Percentiles rank a stretch among this genome's conserved stretches.
Evolutionary conservation across 2,329 filamentous ascomycete species (phyloP).

Genomic region (Penicillium sp.): DNA sequence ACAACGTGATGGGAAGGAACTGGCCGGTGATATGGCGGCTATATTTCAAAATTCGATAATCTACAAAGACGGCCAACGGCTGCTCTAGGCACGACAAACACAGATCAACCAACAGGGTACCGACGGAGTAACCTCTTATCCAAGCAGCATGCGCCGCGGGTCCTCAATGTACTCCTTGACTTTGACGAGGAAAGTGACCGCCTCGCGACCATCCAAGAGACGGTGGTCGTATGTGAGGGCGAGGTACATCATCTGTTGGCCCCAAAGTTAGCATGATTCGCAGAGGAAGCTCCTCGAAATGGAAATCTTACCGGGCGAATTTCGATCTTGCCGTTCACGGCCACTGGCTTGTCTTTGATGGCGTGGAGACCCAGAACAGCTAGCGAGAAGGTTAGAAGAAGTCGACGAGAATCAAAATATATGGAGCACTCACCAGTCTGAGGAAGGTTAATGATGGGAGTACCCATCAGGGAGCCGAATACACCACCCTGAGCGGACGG

Average conservation of each 20-base stretch:
- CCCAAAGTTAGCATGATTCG: slow-evolving; percentile 11
- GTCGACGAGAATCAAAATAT: neutral
- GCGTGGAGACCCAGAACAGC: slow-evolving; percentile 89
- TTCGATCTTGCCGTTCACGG: slow-evolving; percentile 88
- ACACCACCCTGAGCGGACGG: slow-evolving; percentile 64
- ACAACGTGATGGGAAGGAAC: neutral
- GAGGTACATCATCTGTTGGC: slow-evolving; percentile 88
- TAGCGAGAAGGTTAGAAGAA: slow-evolving; percentile 15
- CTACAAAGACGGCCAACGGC: slow-evolving; percentile 26
- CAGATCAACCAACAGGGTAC: slow-evolving; percentile 7
- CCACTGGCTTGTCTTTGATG: slow-evolving; percentile 91
- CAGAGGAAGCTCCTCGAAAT: neutral
- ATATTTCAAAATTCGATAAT: slow-evolving; percentile 27
- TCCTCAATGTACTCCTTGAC: slow-evolving; percentile 98
- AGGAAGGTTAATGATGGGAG: slow-evolving; percentile 95
- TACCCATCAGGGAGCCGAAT: slow-evolving; percentile 95
- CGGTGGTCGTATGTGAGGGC: slow-evolving; percentile 97
- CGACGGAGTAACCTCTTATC: slow-evolving; percentile 23
- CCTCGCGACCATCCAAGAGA: slow-evolving; percentile 89
- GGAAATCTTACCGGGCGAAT: slow-evolving; percentile 66
- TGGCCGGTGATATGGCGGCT: slow-evolving; percentile 14
- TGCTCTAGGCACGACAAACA: slow-evolving; percentile 16
- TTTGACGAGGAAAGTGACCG: slow-evolving; percentile 93
- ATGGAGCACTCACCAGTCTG: slow-evolving; percentile 62
- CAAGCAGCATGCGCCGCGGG: slow-evolving; percentile 82